A percentile compares a stretch with the other conserved stretches of the same genome.
Conservation (phyloP, 2,329 filamentous ascomycete genomes). For the Ascochyta koolunga region DNA sequence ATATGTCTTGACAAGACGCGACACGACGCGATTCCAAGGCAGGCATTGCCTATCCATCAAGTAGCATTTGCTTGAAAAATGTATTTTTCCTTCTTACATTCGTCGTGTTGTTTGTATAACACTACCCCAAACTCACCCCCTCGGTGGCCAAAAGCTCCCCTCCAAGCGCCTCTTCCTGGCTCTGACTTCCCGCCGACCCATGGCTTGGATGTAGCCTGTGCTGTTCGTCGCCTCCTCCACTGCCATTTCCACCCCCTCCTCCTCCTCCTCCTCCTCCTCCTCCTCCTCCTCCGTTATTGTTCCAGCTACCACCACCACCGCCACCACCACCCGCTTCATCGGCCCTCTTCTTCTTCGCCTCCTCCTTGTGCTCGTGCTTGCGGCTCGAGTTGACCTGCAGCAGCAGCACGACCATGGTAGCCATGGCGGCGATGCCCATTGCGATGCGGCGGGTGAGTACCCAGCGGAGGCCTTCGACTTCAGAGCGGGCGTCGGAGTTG, state of each 20-base stretch:
- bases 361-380: constrained; percentile 47
- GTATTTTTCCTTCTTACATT: no score
- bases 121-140: constrained; percentile 41
- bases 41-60: no score
- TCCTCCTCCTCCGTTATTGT: not conserved
- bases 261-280: not conserved
- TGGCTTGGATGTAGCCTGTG: no score
- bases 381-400: constrained; percentile 12
- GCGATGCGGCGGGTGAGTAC: constrained; percentile 71
- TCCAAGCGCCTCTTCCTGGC: constrained; percentile 31
- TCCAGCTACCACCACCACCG: no score
- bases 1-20: no score
- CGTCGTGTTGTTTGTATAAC: no score
- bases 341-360: constrained; percentile 42
- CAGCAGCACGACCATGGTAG: constrained; percentile 12
- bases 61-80: no score
- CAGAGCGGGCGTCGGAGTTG: constrained; percentile 87
- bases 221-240: no score
- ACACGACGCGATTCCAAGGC: not conserved
- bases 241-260: not conserved
- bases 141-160: constrained; percentile 41
- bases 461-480: constrained; percentile 92
- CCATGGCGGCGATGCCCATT: constrained; percentile 51
- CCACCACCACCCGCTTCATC: constrained; percentile 22
- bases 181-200: not conserved